Evolutionary conservation across 371 early-diverging fungal species (phyloP).

Genomic region (Cokeromyces recurvatus): DNA sequence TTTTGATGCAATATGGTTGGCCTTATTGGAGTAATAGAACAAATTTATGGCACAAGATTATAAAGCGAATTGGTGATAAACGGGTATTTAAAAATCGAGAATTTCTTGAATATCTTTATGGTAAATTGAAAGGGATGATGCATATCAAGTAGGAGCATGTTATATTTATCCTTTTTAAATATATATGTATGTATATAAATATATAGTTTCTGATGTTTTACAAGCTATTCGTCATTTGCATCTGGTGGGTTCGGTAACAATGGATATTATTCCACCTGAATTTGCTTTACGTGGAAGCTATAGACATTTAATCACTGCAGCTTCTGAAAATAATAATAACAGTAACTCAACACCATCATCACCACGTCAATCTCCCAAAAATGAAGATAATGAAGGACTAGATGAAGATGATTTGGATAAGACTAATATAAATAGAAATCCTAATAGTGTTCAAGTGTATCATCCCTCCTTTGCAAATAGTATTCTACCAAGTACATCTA

Average conservation of each 20-base stretch:
- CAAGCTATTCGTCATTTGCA: conserved; percentile 36
- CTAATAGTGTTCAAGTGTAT: conserved; percentile 23
- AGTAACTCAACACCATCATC: conserved; percentile 12
- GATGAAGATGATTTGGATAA: conserved; percentile 9
- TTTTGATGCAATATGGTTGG: conserved; percentile 50
- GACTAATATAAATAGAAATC: background rate
- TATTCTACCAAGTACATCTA: conserved; percentile 36
- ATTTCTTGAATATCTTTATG: conserved; percentile 42
- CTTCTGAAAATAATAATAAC: background rate
- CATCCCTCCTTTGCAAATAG: conserved; percentile 41
- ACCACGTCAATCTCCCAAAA: conserved; percentile 4
- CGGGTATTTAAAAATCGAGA: conserved; percentile 38
- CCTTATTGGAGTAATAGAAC: conserved; percentile 45
- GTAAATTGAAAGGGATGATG: conserved; percentile 15
- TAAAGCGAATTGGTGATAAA: conserved; percentile 35
- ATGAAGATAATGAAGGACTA: conserved; percentile 2
- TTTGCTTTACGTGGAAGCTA: conserved; percentile 39
- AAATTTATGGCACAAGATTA: conserved; percentile 37
- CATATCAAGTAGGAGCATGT: too few species aligned
- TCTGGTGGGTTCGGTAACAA: conserved; percentile 27
- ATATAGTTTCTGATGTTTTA: conserved; percentile 34
- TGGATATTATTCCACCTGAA: conserved; percentile 50
- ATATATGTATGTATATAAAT: background rate
- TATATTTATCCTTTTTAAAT: background rate
- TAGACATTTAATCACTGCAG: conserved; percentile 22